Evolutionary conservation across 2,329 filamentous ascomycete species (phyloP).

Genomic region (Paraphaeosphaeria sporulosa): DNA sequence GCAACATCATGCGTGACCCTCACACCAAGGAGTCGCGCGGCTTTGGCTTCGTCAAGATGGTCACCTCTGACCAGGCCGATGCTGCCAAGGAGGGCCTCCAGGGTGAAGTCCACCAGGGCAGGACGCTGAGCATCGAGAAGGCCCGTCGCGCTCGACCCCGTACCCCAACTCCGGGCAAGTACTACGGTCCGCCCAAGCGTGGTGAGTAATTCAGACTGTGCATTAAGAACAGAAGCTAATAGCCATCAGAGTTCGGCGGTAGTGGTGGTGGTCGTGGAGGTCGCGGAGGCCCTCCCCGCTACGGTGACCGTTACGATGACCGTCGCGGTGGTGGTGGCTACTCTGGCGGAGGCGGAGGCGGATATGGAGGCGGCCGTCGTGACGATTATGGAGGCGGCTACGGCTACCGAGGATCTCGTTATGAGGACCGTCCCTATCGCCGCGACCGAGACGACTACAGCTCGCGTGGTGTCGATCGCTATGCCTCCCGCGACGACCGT

Average conservation of each 20-base stretch:
- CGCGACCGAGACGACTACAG: slow-evolving; percentile 53
- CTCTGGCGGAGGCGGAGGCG: slow-evolving; percentile 26
- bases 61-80: slow-evolving; percentile 91
- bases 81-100: slow-evolving; percentile 96
- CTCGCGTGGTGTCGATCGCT: slow-evolving; percentile 56
- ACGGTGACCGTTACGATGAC: slow-evolving; percentile 58
- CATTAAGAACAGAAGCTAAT: slow-evolving; percentile 21
- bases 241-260: slow-evolving; percentile 53
- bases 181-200: slow-evolving; percentile 98
- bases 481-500: slow-evolving; percentile 55
- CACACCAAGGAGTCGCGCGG: slow-evolving; percentile 98
- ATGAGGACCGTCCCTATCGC: slow-evolving; percentile 52
- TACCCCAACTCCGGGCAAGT: slow-evolving; percentile 97
- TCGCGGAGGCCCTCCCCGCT: slow-evolving; percentile 58
- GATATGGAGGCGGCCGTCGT: slow-evolving; percentile 48
- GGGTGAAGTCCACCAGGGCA: slow-evolving; percentile 92
- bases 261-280: slow-evolving; percentile 54
- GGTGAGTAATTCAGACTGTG: slow-evolving; percentile 64
- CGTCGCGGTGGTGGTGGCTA: slow-evolving; percentile 58
- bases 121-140: slow-evolving; percentile 98
- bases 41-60: slow-evolving; percentile 99
- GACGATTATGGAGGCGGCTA: slow-evolving; percentile 50
- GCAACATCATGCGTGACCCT: slow-evolving; percentile 99
- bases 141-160: slow-evolving; percentile 92
- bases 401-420: slow-evolving; percentile 44